phyloP scores from a whole-genome alignment of 1,139 yeast genomes.

The Taiozyma onychis region DNA sequence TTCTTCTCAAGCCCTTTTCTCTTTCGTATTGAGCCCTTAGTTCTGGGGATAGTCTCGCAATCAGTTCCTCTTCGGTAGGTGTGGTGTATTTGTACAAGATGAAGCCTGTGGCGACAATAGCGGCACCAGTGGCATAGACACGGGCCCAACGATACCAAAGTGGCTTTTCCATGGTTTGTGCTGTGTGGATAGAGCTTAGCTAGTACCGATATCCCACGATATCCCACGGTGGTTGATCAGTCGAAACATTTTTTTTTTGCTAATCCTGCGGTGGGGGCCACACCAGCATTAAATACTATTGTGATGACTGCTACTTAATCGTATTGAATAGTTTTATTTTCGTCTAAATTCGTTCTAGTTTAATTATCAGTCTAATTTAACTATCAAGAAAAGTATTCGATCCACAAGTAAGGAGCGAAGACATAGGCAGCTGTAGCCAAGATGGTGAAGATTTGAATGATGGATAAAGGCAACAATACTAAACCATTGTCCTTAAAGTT shows the following conservation, averaged over 20 bases:
- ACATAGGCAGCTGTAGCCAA: constrained; percentile 71
- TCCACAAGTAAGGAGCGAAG: constrained; percentile 65
- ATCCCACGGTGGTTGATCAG: not conserved
- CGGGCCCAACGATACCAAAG: constrained; percentile 55
- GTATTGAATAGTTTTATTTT: not conserved
- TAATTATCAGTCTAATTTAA: not conserved
- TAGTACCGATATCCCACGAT: not conserved
- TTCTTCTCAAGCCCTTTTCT: constrained; percentile 54
- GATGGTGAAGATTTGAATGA: constrained; percentile 64
- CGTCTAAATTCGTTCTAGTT: not conserved
- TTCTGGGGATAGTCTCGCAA: constrained; percentile 76
- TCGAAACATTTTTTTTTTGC: constrained; percentile 7
- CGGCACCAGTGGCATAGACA: constrained; percentile 53
- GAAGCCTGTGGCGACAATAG: constrained; percentile 64
- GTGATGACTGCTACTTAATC: no score
- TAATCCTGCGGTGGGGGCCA: not conserved
- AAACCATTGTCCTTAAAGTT: constrained; percentile 66
- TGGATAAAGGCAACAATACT: constrained; percentile 64
- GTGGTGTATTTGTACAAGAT: constrained; percentile 63
- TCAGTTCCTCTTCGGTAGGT: constrained; percentile 78
- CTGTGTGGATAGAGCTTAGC: not conserved
- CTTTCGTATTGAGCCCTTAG: constrained; percentile 69
- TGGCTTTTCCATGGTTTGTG: constrained; percentile 33
- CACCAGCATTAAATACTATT: not conserved
- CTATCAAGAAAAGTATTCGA: constrained; percentile 31